These are phyloP conservation scores for Scleroderma citrinum DNA, from an alignment of 768 basidiomycete species.

Conservation along the genomic window DNA sequence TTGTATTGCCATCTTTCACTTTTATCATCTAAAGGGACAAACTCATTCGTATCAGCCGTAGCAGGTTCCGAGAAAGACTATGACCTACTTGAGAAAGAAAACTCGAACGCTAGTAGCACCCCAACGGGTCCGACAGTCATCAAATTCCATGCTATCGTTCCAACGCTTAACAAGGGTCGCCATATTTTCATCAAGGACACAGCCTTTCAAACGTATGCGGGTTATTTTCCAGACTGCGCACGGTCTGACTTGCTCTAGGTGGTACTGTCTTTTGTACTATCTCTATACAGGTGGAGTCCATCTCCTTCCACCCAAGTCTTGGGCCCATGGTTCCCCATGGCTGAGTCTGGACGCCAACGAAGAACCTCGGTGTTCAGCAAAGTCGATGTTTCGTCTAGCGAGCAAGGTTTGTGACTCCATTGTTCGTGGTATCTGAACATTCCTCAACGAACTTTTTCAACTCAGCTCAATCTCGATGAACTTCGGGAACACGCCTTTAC, in stretches of 20 bases:
- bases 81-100: not conserved
- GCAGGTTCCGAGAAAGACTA: not conserved
- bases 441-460: not conserved
- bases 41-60: not conserved
- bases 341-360: not conserved
- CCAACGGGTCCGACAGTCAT: not conserved
- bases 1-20: not conserved
- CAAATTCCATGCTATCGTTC: not conserved
- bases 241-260: conserved; percentile 15
- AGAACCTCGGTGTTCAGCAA: conserved; percentile 30
- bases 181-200: conserved; percentile 21
- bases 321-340: not conserved
- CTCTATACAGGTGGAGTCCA: conserved; percentile 31
- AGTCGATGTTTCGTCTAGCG: conserved; percentile 41
- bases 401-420: conserved; percentile 26
- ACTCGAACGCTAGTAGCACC: not conserved
- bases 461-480: not conserved
- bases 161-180: conserved; percentile 15
- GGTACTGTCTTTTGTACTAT: conserved; percentile 35
- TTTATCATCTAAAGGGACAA: not conserved
- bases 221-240: not conserved
- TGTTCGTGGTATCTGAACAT: too few relatives aligned
- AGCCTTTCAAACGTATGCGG: conserved; percentile 23
- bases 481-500: not conserved
- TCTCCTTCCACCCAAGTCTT: conserved; percentile 29